Percentiles rank a stretch among this genome's conserved stretches.
These are phyloP conservation scores for Mortierella sp. DNA, from an alignment of 371 early-diverging fungal genomes.

Conservation along the genomic window DNA sequence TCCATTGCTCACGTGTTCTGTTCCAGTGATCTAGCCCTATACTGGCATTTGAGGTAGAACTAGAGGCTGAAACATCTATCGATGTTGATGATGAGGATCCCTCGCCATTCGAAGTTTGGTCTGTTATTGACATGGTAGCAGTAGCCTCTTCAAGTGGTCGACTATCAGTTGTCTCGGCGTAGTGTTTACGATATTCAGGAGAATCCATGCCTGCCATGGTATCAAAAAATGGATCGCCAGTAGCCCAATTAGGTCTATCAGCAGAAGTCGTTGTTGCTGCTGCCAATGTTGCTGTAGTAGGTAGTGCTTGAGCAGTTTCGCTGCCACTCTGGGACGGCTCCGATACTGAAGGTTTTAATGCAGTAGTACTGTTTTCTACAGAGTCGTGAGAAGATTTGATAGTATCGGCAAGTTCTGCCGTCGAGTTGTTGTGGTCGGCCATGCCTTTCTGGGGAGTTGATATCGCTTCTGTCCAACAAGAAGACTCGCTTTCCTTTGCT, in stretches of 20 bases:
- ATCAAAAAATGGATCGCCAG: conserved; percentile 55
- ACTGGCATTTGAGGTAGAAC: conserved; percentile 5
- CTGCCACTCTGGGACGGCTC: too few species aligned
- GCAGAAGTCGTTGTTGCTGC: background rate
- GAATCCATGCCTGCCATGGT: conserved; percentile 56
- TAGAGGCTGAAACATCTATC: background rate
- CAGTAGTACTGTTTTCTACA: too few species aligned
- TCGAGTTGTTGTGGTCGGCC: too few species aligned
- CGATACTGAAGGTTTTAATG: too few species aligned
- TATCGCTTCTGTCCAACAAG: too few species aligned
- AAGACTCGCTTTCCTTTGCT: too few species aligned
- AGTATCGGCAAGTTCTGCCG: too few species aligned
- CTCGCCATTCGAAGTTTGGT: background rate
- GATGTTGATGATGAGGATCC: background rate
- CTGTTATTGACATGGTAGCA: conserved; percentile 6
- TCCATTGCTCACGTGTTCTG: conserved; percentile 55
- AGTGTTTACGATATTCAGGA: conserved; percentile 29
- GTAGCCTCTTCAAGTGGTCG: background rate
- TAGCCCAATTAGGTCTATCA: conserved; percentile 46
- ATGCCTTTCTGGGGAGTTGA: too few species aligned
- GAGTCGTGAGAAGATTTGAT: too few species aligned
- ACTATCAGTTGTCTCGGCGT: background rate
- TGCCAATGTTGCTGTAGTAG: too few species aligned
- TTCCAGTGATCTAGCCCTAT: conserved; percentile 57
- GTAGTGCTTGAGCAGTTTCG: too few species aligned